Evolutionary conservation across 148 eudicot species (phyloP).

Genomic region (Limonium bicolor): DNA sequence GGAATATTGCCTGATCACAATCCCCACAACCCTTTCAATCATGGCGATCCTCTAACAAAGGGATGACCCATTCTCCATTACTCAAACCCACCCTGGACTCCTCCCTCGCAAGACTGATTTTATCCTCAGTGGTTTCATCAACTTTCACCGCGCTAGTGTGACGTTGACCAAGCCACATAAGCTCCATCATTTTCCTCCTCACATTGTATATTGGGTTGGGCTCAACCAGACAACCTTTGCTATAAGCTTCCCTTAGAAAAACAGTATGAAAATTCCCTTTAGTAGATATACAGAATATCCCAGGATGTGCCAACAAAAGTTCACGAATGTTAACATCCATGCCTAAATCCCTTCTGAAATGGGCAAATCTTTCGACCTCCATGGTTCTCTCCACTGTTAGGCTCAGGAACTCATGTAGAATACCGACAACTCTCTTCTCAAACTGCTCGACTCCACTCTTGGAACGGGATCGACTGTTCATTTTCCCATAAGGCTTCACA

Average conservation of each 20-base stretch:
- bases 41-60: not conserved
- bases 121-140: constrained; percentile 11
- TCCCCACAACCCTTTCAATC: too few relatives aligned
- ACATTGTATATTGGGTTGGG: constrained; percentile 26
- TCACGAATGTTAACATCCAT: constrained; percentile 54
- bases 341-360: constrained; percentile 63
- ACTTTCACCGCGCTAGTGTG: constrained; percentile 32
- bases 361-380: constrained; percentile 48
- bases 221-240: constrained; percentile 32
- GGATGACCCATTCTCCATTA: not conserved
- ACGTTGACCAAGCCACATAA: constrained; percentile 33
- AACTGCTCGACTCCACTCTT: constrained; percentile 45
- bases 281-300: constrained; percentile 55
- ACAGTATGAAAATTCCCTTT: constrained; percentile 39
- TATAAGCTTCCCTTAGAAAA: constrained; percentile 56
- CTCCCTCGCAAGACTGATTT: not conserved
- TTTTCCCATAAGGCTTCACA: constrained; percentile 57
- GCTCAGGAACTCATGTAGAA: constrained; percentile 65
- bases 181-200: constrained; percentile 63
- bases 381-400: constrained; percentile 65
- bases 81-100: not conserved
- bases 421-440: constrained; percentile 63
- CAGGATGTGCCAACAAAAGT: constrained; percentile 57
- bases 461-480: constrained; percentile 19
- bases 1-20: too few relatives aligned